Conservation (phyloP, 2,329 filamentous ascomycete species). For the Sporothrix globosa region DNA sequence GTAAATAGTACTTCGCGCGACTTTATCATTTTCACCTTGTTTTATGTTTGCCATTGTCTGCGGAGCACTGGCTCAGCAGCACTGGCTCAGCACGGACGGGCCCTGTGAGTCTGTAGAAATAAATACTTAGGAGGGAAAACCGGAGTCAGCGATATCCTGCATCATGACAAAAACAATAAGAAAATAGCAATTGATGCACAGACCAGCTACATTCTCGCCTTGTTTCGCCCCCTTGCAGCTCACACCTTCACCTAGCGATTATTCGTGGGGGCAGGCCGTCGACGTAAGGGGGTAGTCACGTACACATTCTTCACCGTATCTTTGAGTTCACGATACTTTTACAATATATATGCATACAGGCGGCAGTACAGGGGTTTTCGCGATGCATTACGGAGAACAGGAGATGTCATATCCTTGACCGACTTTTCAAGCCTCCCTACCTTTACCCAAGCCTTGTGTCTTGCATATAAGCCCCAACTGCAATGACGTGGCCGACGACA, state of each 20-base stretch:
- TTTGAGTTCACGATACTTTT: too few relatives aligned
- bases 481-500: neutral
- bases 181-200: neutral
- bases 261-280: neutral
- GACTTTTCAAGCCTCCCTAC: too few relatives aligned
- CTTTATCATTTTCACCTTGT: neutral
- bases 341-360: too few relatives aligned
- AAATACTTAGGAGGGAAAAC: neutral
- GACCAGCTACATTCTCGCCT: neutral
- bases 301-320: neutral
- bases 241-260: too few relatives aligned
- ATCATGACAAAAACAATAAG: neutral
- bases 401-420: too few relatives aligned
- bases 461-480: neutral
- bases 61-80: neutral
- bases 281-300: neutral
- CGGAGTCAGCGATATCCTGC: conserved; percentile 4
- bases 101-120: neutral
- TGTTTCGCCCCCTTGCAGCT: neutral
- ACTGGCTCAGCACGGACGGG: neutral
- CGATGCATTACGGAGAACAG: too few relatives aligned
- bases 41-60: neutral
- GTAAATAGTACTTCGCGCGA: neutral
- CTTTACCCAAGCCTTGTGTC: neutral
- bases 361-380: too few relatives aligned